Base-by-base conservation (phyloP, 352 stramenopile species). In the Phytophthora tubulina region DNA sequence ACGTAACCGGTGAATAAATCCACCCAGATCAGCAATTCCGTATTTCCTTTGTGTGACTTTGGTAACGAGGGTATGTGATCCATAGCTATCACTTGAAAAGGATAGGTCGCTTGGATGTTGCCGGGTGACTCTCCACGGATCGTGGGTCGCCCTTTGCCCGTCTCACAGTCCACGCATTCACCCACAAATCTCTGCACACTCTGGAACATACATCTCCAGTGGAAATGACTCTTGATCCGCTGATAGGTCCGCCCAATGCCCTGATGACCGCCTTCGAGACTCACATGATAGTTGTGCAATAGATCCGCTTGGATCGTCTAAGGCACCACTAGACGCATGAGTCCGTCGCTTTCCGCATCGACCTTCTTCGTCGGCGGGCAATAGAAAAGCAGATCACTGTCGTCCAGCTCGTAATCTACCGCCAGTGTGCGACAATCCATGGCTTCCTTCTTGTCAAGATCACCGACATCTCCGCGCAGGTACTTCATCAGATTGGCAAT, bases 61-160 rank as follows among this genome's bases (percentile, higher is more conserved):
- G 75, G 75, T 5, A 82, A 35, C 4, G 67, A 75, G 6, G 67
- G 70, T 0, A 77, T 74, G 10, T 79, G 71, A 39, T 82, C 71
- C 75, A 79, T 77, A 0, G 62, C 70, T 0, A 81, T 30, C 6
- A 81, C 57, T 52, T 79, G 56, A 32, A 76, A 79, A 6, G 75
- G 66, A 1, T 67, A 50, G 0, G 66, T 60, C 0, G 66, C 62
- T 6, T 63, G 15, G 4, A 82, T 54, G 17, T 67, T 38, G 0
- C 65, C 57, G 0, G 66, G 57, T 1, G 66, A 73, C 11, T 53
- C 51, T 2, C 66, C 50, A 3, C 41, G 57, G 21, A 63, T 62
- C 8, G 6, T 15, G 0, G 35, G 45, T 13, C 48, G 8, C 8
- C 39, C 50, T 9, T 61, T 61, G 0, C 39, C 50, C 2, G 61